These are phyloP conservation scores for Pyrenochaeta sp. DNA, from an alignment of 2,329 filamentous ascomycete genomes.

Conservation along the genomic window DNA sequence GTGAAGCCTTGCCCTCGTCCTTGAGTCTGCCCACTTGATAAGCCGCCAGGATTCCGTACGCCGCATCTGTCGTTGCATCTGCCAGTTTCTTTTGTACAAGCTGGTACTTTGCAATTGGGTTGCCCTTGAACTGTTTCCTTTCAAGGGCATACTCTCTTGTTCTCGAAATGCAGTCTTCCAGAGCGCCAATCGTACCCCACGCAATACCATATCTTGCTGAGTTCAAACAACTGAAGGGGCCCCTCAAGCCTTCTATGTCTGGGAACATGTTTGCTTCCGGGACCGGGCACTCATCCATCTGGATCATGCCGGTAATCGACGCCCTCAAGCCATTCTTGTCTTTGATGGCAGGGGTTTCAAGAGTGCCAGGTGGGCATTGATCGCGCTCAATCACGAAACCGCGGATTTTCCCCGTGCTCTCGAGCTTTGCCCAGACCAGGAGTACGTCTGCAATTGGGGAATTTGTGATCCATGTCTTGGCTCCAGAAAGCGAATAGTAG, in stretches of 20 bases:
- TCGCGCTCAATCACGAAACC: constrained; percentile 90
- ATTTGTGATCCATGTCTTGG: constrained; percentile 97
- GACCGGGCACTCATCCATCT: constrained; percentile 89
- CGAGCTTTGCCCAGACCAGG: constrained; percentile 90
- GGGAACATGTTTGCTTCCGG: constrained; percentile 94
- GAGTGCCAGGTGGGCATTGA: constrained; percentile 83
- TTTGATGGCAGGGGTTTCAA: constrained; percentile 91
- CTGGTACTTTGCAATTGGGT: constrained; percentile 94
- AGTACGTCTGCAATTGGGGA: constrained; percentile 86
- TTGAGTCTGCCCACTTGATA: constrained; percentile 92
- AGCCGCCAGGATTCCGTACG: constrained; percentile 88
- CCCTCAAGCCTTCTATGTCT: constrained; percentile 81
- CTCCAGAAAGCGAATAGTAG: constrained; percentile 77
- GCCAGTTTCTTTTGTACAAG: constrained; percentile 97
- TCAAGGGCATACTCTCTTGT: constrained; percentile 89
- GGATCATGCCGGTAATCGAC: constrained; percentile 97
- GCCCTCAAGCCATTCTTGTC: constrained; percentile 94
- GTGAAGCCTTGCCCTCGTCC: constrained; percentile 84
- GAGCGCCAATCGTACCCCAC: constrained; percentile 88
- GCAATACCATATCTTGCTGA: constrained; percentile 93
- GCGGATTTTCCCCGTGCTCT: constrained; percentile 90
- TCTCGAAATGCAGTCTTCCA: constrained; percentile 88
- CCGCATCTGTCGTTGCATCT: constrained; percentile 88
- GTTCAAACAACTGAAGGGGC: constrained; percentile 94
- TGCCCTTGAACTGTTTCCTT: constrained; percentile 93